Percentiles rank a stretch among this genome's conserved stretches.
These are phyloP conservation scores for Kwoniella europaea DNA, from an alignment of 768 basidiomycete genomes.

Conservation along the genomic window DNA sequence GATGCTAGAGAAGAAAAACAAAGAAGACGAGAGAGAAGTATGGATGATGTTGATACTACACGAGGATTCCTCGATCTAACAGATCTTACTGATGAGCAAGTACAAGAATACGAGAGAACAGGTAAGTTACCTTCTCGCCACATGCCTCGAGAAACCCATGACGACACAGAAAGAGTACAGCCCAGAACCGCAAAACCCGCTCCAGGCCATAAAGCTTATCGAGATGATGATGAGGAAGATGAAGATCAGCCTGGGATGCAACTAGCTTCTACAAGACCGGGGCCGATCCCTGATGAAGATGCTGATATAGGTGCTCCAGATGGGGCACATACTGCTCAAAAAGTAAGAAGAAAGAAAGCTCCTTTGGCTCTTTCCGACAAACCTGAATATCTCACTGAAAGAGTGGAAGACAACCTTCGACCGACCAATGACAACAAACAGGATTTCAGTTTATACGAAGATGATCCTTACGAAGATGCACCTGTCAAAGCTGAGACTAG, in stretches of 20 bases:
- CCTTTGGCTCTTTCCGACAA: background rate
- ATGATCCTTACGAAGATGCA: background rate
- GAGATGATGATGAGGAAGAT: background rate
- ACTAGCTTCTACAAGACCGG: background rate
- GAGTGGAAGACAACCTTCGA: background rate
- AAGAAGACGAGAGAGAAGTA: background rate
- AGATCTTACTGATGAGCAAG: conserved; percentile 11
- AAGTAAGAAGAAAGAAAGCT: background rate
- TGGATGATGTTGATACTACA: background rate
- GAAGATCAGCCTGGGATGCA: background rate
- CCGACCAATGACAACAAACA: background rate
- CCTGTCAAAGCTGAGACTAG: background rate
- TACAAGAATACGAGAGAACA: conserved; percentile 2
- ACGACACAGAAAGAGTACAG: no score
- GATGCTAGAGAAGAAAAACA: background rate
- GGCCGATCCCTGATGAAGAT: conserved; percentile 3
- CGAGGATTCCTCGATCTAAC: conserved; percentile 11
- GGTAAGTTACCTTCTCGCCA: conserved; percentile 7
- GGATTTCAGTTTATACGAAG: background rate
- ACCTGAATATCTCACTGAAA: background rate
- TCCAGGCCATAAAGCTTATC: background rate
- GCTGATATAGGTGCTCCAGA: conserved; percentile 15
- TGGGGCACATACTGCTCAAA: background rate
- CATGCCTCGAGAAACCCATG: background rate
- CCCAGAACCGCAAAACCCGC: background rate